Conservation (phyloP, 306 rosid genomes). For the Crotalaria pallida region DNA sequence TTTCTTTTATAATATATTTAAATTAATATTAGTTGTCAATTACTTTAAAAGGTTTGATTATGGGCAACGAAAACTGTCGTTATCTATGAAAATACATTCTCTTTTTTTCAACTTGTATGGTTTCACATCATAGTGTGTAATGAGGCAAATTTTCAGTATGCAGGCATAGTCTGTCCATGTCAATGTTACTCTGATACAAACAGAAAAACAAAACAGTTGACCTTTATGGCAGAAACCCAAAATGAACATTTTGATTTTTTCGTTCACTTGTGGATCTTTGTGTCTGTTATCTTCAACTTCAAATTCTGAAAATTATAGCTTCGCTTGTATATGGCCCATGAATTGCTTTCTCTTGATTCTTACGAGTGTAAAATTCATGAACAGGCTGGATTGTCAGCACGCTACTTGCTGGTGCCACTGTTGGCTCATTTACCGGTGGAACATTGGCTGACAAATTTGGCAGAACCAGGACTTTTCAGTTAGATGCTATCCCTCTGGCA, state of each 20-base stretch:
- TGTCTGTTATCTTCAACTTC: neutral
- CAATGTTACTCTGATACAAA: neutral
- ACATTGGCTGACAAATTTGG: constrained; percentile 96
- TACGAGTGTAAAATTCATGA: constrained; percentile 29
- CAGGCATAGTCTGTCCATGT: neutral
- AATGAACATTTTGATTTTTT: neutral
- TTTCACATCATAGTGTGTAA: neutral
- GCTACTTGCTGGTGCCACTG: constrained; percentile 83
- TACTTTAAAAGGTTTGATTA: neutral
- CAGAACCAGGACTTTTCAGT: constrained; percentile 80
- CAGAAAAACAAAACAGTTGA: neutral
- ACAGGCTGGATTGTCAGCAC: constrained; percentile 95
- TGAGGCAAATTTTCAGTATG: neutral
- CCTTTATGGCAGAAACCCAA: neutral
- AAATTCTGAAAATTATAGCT: neutral
- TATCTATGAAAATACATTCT: neutral
- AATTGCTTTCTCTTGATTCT: constrained; percentile 18
- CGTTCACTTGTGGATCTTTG: neutral
- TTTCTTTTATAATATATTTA: neutral
- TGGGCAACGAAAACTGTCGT: neutral
- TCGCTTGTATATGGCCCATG: neutral
- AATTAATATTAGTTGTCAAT: neutral
- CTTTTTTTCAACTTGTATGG: neutral
- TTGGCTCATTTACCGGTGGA: constrained; percentile 95
- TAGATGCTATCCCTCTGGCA: constrained; percentile 80